phyloP scores from a whole-genome alignment of 2,329 filamentous ascomycete species.

The Bisporella sp. region DNA sequence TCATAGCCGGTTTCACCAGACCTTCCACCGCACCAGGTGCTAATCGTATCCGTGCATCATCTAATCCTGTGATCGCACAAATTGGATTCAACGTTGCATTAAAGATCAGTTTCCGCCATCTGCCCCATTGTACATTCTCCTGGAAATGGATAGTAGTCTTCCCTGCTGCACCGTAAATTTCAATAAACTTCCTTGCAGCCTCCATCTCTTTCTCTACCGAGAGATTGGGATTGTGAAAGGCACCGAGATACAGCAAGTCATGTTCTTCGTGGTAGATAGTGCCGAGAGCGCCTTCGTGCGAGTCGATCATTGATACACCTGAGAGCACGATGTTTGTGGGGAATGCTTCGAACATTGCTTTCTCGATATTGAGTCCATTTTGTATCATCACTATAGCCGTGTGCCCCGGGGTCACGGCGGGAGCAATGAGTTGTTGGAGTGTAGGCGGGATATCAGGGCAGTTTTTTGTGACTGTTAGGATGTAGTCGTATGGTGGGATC shows the following conservation, averaged over 20 bases:
- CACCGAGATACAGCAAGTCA: constrained; percentile 10
- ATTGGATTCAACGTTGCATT: constrained; percentile 14
- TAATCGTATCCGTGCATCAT: constrained; percentile 13
- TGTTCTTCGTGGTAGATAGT: constrained; percentile 13
- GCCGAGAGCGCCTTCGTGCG: constrained; percentile 9
- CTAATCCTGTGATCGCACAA: constrained; percentile 12
- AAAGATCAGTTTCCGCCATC: constrained; percentile 16
- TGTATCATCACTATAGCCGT: constrained; percentile 14
- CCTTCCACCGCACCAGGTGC: constrained; percentile 21
- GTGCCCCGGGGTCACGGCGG: constrained; percentile 13
- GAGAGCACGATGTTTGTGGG: constrained; percentile 14
- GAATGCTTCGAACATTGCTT: constrained; percentile 12
- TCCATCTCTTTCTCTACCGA: constrained; percentile 5
- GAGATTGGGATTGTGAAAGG: constrained; percentile 11
- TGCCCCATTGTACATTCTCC: constrained; percentile 8
- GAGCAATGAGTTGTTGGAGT: constrained; percentile 9
- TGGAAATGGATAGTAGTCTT: constrained; percentile 5
- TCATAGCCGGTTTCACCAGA: constrained; percentile 19
- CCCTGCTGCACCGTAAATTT: constrained; percentile 10
- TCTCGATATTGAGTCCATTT: constrained; percentile 16
- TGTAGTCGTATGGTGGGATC: too few species aligned
- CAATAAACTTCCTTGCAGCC: constrained; percentile 8
- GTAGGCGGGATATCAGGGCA: constrained; percentile 27
- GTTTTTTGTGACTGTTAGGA: too few species aligned
- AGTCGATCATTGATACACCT: constrained; percentile 15